Base-by-base conservation (phyloP, 2,329 filamentous ascomycete genomes). In the Sphaerulina musiva region DNA sequence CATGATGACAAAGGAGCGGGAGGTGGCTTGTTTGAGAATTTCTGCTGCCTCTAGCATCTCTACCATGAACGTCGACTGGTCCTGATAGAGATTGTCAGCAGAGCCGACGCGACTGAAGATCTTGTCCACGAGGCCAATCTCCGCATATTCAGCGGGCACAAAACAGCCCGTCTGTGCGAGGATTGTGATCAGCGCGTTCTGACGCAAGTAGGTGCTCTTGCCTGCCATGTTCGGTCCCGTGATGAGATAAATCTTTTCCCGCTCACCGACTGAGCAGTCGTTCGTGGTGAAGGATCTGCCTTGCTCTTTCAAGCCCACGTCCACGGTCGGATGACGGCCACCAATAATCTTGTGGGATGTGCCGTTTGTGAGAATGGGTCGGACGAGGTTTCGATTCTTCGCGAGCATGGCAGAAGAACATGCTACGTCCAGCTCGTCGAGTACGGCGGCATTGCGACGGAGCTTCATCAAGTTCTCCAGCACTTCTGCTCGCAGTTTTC, bases 21-120 rank as follows among this genome's bases (percentile, higher is more conserved):
- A 74, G 0, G 92, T 97, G 0, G 93, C 92, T 61, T 87, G 80
- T 57, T 86, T 87, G 49, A 98, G 78, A 50, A 98, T 98, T 26
- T 86, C 80, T 1, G 92, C 91, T 17, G 93, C 95, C 73, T 98
- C 93, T 2, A 96, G 80, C 93, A 98, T 98, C 74, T 98, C 93
- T 1, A 97, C 89, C 93, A 98, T 97, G 72, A 98, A 98, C 0
- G 95, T 98, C 50, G 89, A 95, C 71, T 97, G 91, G 73, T 95
- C 87, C 48, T 84, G 82, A 74, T 87, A 96, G n/a, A 98, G 78
- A 68, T 95, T 92, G 70, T 98, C 95, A 1, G 92, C 93, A 1
- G 90, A 95, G 1, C 93, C 93, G 20, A 68, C 75, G 2, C 93
- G 87, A 67, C 86, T 93, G 75, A 95, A 97, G 51, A 98, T 86